Evolutionary conservation across 2,329 filamentous ascomycete species (phyloP).

Genomic region (Monosporascus sp.): DNA sequence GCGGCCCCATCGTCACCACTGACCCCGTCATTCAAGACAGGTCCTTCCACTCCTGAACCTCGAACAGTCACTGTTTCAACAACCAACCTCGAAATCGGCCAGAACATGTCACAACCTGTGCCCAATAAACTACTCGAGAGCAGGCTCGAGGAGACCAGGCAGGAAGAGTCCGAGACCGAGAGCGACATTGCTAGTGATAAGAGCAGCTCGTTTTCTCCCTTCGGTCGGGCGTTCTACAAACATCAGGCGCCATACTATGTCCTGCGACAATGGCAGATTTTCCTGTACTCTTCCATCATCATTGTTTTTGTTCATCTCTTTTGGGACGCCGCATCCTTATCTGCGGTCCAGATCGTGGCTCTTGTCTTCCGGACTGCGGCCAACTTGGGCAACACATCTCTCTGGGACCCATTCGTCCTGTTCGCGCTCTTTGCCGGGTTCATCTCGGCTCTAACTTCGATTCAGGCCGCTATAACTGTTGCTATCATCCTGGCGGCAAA

Average conservation of each 20-base stretch:
- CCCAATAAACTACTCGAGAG: not conserved
- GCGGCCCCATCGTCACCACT: not conserved
- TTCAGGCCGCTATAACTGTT: constrained; percentile 39
- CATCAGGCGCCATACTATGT: constrained; percentile 45
- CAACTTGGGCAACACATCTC: constrained; percentile 17
- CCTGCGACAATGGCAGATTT: constrained; percentile 40
- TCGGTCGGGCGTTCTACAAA: constrained; percentile 52
- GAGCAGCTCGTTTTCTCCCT: constrained; percentile 28
- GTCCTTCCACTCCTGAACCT: not conserved
- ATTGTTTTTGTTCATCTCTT: constrained; percentile 41
- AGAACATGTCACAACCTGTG: not conserved
- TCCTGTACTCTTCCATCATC: constrained; percentile 43
- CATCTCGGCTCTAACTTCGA: constrained; percentile 37
- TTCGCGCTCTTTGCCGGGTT: constrained; percentile 35
- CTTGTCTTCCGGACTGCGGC: not conserved
- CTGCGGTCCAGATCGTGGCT: constrained; percentile 39
- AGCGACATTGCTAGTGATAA: constrained; percentile 14
- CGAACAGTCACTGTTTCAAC: not conserved
- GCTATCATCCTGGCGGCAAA: constrained; percentile 40
- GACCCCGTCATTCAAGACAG: not conserved
- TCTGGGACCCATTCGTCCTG: constrained; percentile 29
- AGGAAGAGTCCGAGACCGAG: constrained; percentile 14
- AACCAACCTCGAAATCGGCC: not conserved
- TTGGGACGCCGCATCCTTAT: constrained; percentile 46
- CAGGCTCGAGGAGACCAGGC: not conserved